phyloP scores from a whole-genome alignment of 495 filamentous ascomycete genomes.

The Bombardia bombarda region DNA sequence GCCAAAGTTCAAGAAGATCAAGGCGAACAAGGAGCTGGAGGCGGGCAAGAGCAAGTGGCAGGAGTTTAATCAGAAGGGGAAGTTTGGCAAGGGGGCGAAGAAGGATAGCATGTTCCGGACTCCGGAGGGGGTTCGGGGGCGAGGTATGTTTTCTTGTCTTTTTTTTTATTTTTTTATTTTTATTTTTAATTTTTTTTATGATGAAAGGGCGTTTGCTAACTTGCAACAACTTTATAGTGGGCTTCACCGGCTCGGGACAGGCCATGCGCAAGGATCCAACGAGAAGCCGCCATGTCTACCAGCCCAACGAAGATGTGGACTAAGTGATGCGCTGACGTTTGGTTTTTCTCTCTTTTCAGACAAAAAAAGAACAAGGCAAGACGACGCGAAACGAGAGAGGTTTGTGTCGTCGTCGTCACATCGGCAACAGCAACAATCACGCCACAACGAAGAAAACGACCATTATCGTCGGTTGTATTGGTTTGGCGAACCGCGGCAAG shows the following conservation, averaged over 20 bases:
- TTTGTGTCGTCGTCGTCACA: not conserved
- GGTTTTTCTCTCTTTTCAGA: slow-evolving; percentile 14
- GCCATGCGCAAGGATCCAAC: slow-evolving; percentile 87
- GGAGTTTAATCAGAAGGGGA: slow-evolving; percentile 76
- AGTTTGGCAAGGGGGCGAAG: slow-evolving; percentile 61
- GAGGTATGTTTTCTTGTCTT: slow-evolving; percentile 51
- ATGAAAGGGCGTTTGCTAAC: slow-evolving; percentile 23
- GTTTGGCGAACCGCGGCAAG: no score
- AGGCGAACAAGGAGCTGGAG: slow-evolving; percentile 83
- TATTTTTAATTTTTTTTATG: not conserved
- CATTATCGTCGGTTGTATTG: no score
- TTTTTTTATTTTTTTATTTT: not conserved
- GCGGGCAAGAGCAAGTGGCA: slow-evolving; percentile 91
- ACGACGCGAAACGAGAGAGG: not conserved
- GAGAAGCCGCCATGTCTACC: slow-evolving; percentile 78
- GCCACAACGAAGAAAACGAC: no score
- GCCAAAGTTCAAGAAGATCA: slow-evolving; percentile 62
- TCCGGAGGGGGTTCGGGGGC: slow-evolving; percentile 71
- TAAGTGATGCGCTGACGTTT: slow-evolving; percentile 22
- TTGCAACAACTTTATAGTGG: slow-evolving; percentile 50
- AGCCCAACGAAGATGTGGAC: slow-evolving; percentile 70
- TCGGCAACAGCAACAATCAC: no score
- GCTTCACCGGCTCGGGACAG: slow-evolving; percentile 91
- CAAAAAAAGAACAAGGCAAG: not conserved
- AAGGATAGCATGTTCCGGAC: slow-evolving; percentile 98